A percentile compares a stretch with the other conserved stretches of the same genome.
Conservation (phyloP, 2,329 filamentous ascomycete genomes). For the Atkinsonella texensis region DNA sequence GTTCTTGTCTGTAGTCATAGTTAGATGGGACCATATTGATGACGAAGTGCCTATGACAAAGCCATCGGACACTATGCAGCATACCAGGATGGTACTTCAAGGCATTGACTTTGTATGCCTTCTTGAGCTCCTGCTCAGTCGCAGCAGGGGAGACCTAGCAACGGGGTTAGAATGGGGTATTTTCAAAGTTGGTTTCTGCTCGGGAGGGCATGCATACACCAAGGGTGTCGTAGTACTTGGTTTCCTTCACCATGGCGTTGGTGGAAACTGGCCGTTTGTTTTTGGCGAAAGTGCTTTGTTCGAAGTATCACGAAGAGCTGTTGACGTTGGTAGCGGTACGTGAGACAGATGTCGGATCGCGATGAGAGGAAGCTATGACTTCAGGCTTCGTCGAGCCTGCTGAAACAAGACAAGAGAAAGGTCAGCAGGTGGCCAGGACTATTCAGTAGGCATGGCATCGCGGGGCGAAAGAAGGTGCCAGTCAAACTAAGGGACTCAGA, state of each 20-base stretch:
- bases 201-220: slow-evolving; percentile 45
- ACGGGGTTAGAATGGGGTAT: background rate
- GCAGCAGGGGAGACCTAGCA: slow-evolving; percentile 63
- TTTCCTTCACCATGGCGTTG: slow-evolving; percentile 63
- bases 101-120: slow-evolving; percentile 74
- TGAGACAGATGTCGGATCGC: background rate
- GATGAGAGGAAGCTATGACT: background rate
- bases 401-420: background rate
- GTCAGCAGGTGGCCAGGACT: too few relatives aligned
- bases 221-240: slow-evolving; percentile 66
- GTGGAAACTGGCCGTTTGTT: slow-evolving; percentile 6
- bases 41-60: background rate
- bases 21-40: slow-evolving; percentile 2
- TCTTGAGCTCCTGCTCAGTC: slow-evolving; percentile 79
- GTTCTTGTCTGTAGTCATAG: slow-evolving; percentile 67
- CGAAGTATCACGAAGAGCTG: background rate
- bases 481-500: background rate
- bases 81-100: slow-evolving; percentile 76
- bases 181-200: background rate
- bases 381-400: background rate
- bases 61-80: slow-evolving; percentile 18
- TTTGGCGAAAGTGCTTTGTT: background rate
- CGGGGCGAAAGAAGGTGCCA: background rate
- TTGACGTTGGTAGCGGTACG: slow-evolving; percentile 5
- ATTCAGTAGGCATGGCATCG: background rate